Evolutionary conservation across 352 stramenopile genomes (phyloP).

Genomic region (Pythium diclinum): DNA sequence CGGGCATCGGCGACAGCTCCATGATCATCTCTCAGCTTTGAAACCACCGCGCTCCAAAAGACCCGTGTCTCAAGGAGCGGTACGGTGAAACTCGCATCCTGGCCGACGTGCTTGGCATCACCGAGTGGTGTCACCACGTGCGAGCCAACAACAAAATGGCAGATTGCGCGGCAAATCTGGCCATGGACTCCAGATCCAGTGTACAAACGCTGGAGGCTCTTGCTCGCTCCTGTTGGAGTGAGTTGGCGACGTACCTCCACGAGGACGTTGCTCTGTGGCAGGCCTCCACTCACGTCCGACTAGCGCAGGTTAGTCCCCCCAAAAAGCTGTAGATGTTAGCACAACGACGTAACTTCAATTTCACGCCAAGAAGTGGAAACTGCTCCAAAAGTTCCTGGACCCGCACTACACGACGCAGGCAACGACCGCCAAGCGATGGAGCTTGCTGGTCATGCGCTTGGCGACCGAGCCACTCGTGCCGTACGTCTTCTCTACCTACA

Average conservation of each 20-base stretch:
- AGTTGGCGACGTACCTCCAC: background rate
- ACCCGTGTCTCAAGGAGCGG: background rate
- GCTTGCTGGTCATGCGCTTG: conserved; percentile 35
- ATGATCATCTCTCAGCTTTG: background rate
- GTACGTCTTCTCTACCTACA: conserved; percentile 23
- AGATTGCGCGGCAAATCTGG: conserved; percentile 1
- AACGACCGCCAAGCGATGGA: conserved; percentile 33
- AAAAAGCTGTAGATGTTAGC: too few species aligned
- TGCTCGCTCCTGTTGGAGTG: background rate
- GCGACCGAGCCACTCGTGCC: conserved; percentile 22
- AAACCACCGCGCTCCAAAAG: background rate
- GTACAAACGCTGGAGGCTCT: background rate
- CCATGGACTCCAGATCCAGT: conserved; percentile 3
- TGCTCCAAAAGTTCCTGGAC: conserved; percentile 39
- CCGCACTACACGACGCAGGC: conserved; percentile 37
- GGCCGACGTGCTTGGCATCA: background rate
- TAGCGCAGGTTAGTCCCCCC: background rate
- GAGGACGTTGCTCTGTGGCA: background rate
- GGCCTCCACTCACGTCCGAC: background rate
- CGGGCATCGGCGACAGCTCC: conserved; percentile 1
- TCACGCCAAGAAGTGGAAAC: too few species aligned
- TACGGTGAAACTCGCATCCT: background rate
- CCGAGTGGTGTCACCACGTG: background rate
- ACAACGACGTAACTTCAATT: too few species aligned
- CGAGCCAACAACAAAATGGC: conserved; percentile 9